Conservation (phyloP, 2,329 filamentous ascomycete species). For the Ramularia endophylla region DNA sequence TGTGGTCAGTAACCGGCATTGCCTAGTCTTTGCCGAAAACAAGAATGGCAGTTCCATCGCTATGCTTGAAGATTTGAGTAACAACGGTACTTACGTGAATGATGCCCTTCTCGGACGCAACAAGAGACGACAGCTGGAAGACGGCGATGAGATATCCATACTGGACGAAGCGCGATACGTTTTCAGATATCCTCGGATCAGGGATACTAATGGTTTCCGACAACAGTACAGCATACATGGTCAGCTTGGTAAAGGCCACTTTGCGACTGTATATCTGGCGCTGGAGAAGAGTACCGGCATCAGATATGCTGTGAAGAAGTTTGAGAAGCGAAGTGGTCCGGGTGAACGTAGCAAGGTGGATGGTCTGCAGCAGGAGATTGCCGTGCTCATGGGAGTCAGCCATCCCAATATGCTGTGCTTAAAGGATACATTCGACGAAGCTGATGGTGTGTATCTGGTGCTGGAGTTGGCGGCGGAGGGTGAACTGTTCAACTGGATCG, state of each 20-base stretch:
- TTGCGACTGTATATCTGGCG: constrained; percentile 88
- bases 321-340: constrained; percentile 75
- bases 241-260: constrained; percentile 89
- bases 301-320: constrained; percentile 88
- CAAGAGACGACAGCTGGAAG: constrained; percentile 78
- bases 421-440: constrained; percentile 92
- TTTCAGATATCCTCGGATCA: constrained; percentile 78
- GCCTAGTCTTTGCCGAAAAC: constrained; percentile 60
- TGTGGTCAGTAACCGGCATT: constrained; percentile 83
- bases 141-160: constrained; percentile 86
- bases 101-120: constrained; percentile 87
- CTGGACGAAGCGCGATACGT: constrained; percentile 80
- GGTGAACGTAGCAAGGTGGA: constrained; percentile 81
- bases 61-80: constrained; percentile 86
- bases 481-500: constrained; percentile 93
- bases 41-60: constrained; percentile 56
- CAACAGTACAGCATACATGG: constrained; percentile 82
- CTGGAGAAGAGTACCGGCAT: constrained; percentile 77
- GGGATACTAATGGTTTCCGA: constrained; percentile 69
- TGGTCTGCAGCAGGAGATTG: constrained; percentile 89
- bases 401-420: constrained; percentile 89
- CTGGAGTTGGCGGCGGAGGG: constrained; percentile 87
- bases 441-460: constrained; percentile 83
- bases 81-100: constrained; percentile 95
- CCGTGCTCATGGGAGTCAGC: constrained; percentile 92